Percentiles rank a stretch among this genome's conserved stretches.
These are phyloP conservation scores for Suhomyces emberorum DNA, from an alignment of 805 yeast genomes.

Conservation along the genomic window DNA sequence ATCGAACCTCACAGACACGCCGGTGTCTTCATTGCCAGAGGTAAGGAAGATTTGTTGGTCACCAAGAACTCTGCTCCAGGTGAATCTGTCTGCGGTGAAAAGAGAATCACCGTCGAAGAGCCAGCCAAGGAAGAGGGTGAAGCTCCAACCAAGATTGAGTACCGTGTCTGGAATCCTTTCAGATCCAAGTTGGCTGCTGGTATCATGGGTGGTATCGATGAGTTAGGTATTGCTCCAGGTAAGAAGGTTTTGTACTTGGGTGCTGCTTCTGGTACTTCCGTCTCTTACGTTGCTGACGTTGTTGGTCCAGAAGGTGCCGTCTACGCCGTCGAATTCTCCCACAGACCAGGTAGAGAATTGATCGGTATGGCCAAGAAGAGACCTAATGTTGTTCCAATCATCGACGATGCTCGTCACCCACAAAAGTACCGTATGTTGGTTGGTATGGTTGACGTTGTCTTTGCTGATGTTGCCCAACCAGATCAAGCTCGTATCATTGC, in stretches of 20 bases:
- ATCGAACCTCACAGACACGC: slow-evolving; percentile 99
- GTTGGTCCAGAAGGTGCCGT: slow-evolving; percentile 99
- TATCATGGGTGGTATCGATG: slow-evolving; percentile 99
- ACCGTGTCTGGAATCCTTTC: slow-evolving; percentile 99
- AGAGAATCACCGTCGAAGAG: slow-evolving; percentile 90
- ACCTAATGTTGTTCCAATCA: slow-evolving; percentile 97
- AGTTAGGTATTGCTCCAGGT: slow-evolving; percentile 96
- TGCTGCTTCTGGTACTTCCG: slow-evolving; percentile 99
- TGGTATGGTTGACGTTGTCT: slow-evolving; percentile 98
- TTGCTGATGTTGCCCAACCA: slow-evolving; percentile 99
- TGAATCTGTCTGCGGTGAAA: slow-evolving; percentile 97
- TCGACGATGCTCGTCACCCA: slow-evolving; percentile 99
- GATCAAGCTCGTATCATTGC: slow-evolving; percentile 99
- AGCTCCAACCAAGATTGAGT: slow-evolving; percentile 91
- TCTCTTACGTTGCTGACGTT: slow-evolving; percentile 95
- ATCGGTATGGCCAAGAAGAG: slow-evolving; percentile 99
- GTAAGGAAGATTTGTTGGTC: slow-evolving; percentile 96
- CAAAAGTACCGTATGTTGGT: slow-evolving; percentile 98
- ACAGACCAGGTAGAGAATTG: slow-evolving; percentile 99
- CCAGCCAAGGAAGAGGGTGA: slow-evolving; percentile 85
- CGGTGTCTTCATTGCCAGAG: slow-evolving; percentile 98
- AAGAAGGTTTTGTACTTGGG: slow-evolving; percentile 95
- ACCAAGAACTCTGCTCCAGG: slow-evolving; percentile 98
- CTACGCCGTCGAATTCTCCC: slow-evolving; percentile 98
- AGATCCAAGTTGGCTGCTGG: slow-evolving; percentile 99